These are phyloP conservation scores for Pseudopyricularia javanii DNA, from an alignment of 2,329 filamentous ascomycete species.

Conservation along the genomic window DNA sequence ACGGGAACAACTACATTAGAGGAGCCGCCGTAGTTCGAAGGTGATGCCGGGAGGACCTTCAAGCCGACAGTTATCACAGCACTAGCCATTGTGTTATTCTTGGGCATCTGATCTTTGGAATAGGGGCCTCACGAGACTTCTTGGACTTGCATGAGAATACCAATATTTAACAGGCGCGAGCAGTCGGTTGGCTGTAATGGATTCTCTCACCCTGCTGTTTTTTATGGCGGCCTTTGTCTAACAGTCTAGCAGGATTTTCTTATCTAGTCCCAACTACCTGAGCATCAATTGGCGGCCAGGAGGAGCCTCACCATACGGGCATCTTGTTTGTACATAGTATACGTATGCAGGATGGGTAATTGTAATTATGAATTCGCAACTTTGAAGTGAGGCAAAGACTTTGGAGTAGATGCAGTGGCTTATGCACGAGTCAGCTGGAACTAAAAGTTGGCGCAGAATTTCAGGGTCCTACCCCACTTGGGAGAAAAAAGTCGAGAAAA, in stretches of 20 bases:
- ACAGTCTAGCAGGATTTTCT: neutral
- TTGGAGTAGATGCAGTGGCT: neutral
- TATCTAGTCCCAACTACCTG: neutral
- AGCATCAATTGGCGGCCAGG: neutral
- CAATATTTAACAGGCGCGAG: neutral
- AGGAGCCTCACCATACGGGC: neutral
- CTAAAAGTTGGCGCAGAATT: neutral
- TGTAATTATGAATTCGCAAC: neutral
- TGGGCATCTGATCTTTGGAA: constrained; percentile 1
- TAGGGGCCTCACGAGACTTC: constrained; percentile 2
- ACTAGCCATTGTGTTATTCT: neutral
- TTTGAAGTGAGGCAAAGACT: neutral
- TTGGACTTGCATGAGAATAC: neutral
- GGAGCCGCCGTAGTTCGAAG: neutral
- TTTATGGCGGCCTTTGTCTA: neutral
- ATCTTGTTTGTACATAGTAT: neutral
- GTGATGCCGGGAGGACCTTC: neutral
- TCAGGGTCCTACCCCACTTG: neutral
- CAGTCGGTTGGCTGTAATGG: no score
- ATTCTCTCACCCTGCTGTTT: no score
- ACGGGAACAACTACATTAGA: neutral
- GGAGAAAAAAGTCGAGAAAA: neutral
- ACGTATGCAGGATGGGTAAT: neutral
- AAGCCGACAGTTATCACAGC: neutral
- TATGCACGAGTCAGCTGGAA: no score